A percentile compares a stretch with the other conserved stretches of the same genome.
These are phyloP conservation scores for Flammula alnicola DNA, from an alignment of 1,284 basidiomycete genomes.

Conservation along the genomic window DNA sequence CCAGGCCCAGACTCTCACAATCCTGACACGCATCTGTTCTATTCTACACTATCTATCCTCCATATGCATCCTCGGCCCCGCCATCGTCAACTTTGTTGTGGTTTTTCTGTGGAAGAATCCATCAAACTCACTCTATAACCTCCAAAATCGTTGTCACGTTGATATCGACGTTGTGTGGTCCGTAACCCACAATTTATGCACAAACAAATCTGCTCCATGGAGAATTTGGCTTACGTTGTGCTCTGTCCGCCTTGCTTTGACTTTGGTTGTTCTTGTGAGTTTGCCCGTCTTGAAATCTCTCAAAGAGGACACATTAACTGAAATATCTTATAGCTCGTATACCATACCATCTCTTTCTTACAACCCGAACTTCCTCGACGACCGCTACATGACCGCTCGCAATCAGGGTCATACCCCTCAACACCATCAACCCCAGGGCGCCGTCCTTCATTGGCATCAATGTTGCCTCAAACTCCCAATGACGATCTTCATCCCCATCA, in stretches of 20 bases:
- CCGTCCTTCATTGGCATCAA: conserved; percentile 7
- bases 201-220: conserved; percentile 46
- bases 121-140: conserved; percentile 40
- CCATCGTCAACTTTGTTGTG: conserved; percentile 58
- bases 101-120: conserved; percentile 53
- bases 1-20: conserved; percentile 33
- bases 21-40: conserved; percentile 32
- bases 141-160: conserved; percentile 55
- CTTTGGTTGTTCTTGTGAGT: conserved; percentile 55
- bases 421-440: conserved; percentile 20
- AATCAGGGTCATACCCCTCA: conserved; percentile 29
- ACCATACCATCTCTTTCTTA: conserved; percentile 30
- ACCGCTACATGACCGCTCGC: conserved; percentile 26
- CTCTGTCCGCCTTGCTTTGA: conserved; percentile 54
- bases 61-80: conserved; percentile 50
- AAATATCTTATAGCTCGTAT: conserved; percentile 26
- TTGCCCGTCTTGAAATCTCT: neutral
- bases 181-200: conserved; percentile 30
- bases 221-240: conserved; percentile 57
- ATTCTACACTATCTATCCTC: conserved; percentile 50
- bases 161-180: conserved; percentile 73
- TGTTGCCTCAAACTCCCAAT: conserved; percentile 13
- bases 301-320: conserved; percentile 6
- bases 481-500: conserved; percentile 23
- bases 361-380: conserved; percentile 17